phyloP scores from a whole-genome alignment of 2,329 filamentous ascomycete species.

The Bertia moriformis region DNA sequence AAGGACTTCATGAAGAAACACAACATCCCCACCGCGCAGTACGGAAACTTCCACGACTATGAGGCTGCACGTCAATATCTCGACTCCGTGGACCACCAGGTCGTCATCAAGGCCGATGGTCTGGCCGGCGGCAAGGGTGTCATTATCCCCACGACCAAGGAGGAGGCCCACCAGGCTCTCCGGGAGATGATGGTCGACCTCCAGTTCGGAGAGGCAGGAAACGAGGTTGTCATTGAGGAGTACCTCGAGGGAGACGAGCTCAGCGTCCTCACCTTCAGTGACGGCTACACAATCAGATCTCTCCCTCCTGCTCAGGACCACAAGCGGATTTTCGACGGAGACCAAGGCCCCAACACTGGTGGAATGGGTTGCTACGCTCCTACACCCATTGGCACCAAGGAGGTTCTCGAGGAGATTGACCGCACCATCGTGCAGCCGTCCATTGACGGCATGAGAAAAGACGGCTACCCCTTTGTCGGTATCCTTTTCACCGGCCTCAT shows the following conservation, averaged over 20 bases:
- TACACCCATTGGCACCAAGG: conserved; percentile 63
- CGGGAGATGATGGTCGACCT: conserved; percentile 81
- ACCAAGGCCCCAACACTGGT: conserved; percentile 83
- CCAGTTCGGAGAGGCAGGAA: conserved; percentile 73
- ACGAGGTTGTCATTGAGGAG: conserved; percentile 91
- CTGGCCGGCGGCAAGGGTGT: conserved; percentile 92
- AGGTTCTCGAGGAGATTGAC: conserved; percentile 67
- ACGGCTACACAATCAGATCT: conserved; percentile 71
- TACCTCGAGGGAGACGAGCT: conserved; percentile 83
- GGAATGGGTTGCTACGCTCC: conserved; percentile 96
- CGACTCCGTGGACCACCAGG: conserved; percentile 51
- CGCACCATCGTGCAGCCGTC: conserved; percentile 76
- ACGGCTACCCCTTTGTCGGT: conserved; percentile 55
- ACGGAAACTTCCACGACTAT: conserved; percentile 75
- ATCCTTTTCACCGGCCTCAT: conserved; percentile 84
- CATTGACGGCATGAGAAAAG: conserved; percentile 71
- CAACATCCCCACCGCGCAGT: conserved; percentile 77
- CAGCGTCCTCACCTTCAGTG: conserved; percentile 79
- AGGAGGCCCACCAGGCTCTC: conserved; percentile 69
- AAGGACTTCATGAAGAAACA: conserved; percentile 96
- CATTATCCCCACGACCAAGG: conserved; percentile 67
- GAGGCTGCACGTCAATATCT: conserved; percentile 61
- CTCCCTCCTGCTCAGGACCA: conserved; percentile 90
- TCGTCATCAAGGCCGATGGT: conserved; percentile 89
- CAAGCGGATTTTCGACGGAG: conserved; percentile 84